phyloP scores from a whole-genome alignment of 768 basidiomycete genomes.

The Termitomyces sp. region DNA sequence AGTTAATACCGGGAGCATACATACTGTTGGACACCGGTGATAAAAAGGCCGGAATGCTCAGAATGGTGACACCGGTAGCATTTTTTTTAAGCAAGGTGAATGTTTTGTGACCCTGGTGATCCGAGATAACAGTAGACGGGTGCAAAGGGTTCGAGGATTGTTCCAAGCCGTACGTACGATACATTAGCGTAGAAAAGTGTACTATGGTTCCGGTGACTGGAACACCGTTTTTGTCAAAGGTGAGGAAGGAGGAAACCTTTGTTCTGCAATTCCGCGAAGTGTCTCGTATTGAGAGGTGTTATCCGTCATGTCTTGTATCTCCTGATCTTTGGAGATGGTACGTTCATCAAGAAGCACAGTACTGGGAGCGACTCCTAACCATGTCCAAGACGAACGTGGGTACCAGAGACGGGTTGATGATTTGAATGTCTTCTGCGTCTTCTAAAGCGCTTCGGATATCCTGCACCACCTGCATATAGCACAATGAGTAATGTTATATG shows the following conservation, averaged over 20 bases:
- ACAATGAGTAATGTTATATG: background rate
- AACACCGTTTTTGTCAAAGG: background rate
- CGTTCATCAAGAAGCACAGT: slow-evolving; percentile 17
- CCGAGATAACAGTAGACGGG: slow-evolving; percentile 27
- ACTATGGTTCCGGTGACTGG: background rate
- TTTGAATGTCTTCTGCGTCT: slow-evolving; percentile 22
- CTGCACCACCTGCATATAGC: slow-evolving; percentile 32
- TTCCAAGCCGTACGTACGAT: slow-evolving; percentile 18
- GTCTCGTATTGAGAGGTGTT: slow-evolving; percentile 23
- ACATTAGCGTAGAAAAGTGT: background rate
- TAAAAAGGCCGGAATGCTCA: slow-evolving; percentile 38
- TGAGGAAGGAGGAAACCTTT: slow-evolving; percentile 1
- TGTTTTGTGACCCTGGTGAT: slow-evolving; percentile 23
- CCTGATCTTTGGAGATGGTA: slow-evolving; percentile 8
- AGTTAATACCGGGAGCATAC: slow-evolving; percentile 2
- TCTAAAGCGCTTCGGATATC: slow-evolving; percentile 30
- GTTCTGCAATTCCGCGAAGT: slow-evolving; percentile 26
- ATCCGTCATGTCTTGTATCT: slow-evolving; percentile 7
- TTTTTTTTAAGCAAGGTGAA: slow-evolving; percentile 39
- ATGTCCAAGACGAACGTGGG: slow-evolving; percentile 32
- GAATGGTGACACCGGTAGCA: slow-evolving; percentile 33
- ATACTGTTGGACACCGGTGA: slow-evolving; percentile 27
- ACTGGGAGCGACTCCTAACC: slow-evolving; percentile 34
- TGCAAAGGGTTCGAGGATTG: slow-evolving; percentile 17
- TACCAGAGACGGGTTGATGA: slow-evolving; percentile 31